Percentiles rank a stretch among this genome's conserved stretches.
Evolutionary conservation across 768 basidiomycete genomes (phyloP).

Genomic region (Paxillus ammoniavirescens): DNA sequence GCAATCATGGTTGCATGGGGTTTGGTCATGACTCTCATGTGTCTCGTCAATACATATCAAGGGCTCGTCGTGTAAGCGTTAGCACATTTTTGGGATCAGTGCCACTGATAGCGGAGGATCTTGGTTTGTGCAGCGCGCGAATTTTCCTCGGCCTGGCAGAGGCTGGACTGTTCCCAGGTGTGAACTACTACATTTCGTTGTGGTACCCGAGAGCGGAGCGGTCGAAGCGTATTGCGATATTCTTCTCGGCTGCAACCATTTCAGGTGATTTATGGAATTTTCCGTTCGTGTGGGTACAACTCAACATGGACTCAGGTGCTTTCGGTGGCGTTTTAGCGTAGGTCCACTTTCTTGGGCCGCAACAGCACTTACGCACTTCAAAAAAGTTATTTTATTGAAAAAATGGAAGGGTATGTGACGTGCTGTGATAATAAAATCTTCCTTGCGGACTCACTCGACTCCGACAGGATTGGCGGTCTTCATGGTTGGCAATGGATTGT

Average conservation of each 20-base stretch:
- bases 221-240: constrained; percentile 56
- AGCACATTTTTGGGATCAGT: background rate
- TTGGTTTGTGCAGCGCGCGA: constrained; percentile 28
- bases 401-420: constrained; percentile 31
- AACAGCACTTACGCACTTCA: background rate
- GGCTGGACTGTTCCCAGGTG: constrained; percentile 43
- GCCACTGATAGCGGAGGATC: background rate
- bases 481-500: constrained; percentile 40
- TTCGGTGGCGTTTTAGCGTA: constrained; percentile 51
- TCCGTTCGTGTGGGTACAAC: background rate
- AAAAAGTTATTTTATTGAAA: constrained; percentile 34
- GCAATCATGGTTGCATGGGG: constrained; percentile 41
- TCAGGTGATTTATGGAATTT: constrained; percentile 34
- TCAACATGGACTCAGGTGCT: constrained; percentile 25
- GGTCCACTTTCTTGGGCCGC: constrained; percentile 9
- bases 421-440: constrained; percentile 10
- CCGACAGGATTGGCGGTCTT: constrained; percentile 24
- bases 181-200: constrained; percentile 47
- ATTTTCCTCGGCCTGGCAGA: constrained; percentile 48
- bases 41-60: constrained; percentile 33
- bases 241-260: constrained; percentile 61
- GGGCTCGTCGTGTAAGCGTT: constrained; percentile 30
- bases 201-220: constrained; percentile 64
- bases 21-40: constrained; percentile 38
- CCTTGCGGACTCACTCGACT: background rate